Base-by-base conservation (phyloP, 2,329 filamentous ascomycete species). In the Xylaria sp. region DNA sequence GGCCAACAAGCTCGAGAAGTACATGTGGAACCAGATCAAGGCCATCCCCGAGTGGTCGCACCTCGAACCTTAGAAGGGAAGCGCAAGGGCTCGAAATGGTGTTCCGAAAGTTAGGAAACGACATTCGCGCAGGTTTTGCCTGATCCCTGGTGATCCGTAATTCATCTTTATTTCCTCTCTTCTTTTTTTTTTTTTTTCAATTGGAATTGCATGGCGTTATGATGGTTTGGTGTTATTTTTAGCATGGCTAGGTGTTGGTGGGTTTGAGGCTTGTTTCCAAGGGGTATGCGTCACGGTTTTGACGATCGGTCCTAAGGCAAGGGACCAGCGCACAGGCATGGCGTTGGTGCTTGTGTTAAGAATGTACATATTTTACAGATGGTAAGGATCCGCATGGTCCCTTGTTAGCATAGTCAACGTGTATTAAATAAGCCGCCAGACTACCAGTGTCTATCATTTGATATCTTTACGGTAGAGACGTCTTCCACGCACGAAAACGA, bases 21-120 rank as follows among this genome's bases (percentile, higher is more conserved):
- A 89, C 74, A 96, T 98, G 94, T 97, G 92, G 92, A 85, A 89
- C 76, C 92, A 94, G 78, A 92, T 97, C 77, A 90, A 91, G 74
- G 90, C 91, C 69, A 92, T 97, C 55, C 94, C 94, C 0, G 94
- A 97, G 81, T 98, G 94, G 94, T 92, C 89, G 14, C 83, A 87
- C 70, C 79, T 86, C 57, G 83, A 85, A 70, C 79, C 81, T 50
- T 83, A 74, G 73, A 35, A 40, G 33, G 54, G 49, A 35, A 1
- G 15, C 17, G 6, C 19, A 25, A 51, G 31, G 45, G 8, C 14
- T 17, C n/a, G 33, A 43, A 60, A 49, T n/a, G n/a, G n/a, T n/a
- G n/a, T n/a, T n/a, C n/a, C n/a, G n/a, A n/a, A n/a, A n/a, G n/a
- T n/a, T n/a, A n/a, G n/a, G n/a, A n/a, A n/a, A n/a, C n/a, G n/a